Percentiles rank a stretch among this genome's conserved stretches.
These are phyloP conservation scores for Endocladia muricata DNA, from an alignment of 31 red algal species.

Conservation along the genomic window DNA sequence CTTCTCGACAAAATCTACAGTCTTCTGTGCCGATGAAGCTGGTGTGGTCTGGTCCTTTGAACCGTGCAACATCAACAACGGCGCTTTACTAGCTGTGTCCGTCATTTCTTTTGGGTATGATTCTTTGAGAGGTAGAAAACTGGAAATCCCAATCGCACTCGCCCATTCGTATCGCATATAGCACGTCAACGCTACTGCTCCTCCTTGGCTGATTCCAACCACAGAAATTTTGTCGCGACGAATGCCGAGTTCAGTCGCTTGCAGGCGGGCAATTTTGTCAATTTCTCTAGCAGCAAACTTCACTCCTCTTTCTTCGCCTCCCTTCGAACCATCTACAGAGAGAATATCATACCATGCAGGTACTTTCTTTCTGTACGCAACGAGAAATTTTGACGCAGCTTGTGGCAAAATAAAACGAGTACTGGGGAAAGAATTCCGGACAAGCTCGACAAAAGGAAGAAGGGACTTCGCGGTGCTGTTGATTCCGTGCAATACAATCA, in stretches of 20 bases:
- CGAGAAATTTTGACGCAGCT: background rate
- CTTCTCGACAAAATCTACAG: no score
- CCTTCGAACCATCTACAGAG: conserved; percentile 2
- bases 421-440: no score
- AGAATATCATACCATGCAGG: conserved; percentile 5
- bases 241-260: background rate
- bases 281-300: background rate
- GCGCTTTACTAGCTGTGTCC: background rate
- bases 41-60: background rate
- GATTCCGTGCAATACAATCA: no score
- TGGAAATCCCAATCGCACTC: background rate
- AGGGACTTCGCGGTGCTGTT: no score
- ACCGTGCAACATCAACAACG: conserved; percentile 7
- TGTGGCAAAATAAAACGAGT: conserved; percentile 1
- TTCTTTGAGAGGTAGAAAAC: background rate
- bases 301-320: background rate
- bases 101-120: background rate
- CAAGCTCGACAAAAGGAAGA: no score
- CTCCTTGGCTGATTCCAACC: background rate
- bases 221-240: background rate
- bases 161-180: background rate
- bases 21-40: no score
- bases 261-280: background rate
- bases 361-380: background rate
- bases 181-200: background rate